Evolutionary conservation across 106 monocot genomes (phyloP).

Genomic region (Dioscorea alata): DNA sequence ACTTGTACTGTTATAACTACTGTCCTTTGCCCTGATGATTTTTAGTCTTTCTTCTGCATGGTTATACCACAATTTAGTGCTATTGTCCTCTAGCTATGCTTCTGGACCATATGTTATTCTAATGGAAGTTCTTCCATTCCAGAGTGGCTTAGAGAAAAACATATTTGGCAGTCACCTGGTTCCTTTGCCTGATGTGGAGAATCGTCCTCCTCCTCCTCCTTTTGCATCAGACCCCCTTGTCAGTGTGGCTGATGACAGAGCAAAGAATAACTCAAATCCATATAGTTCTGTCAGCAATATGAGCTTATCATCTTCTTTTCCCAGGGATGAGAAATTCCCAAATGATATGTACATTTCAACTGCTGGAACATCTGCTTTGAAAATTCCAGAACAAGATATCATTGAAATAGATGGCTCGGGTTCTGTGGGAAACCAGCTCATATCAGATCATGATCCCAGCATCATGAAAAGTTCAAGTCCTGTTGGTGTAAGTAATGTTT

Average conservation of each 20-base stretch:
- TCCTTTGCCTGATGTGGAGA: neutral
- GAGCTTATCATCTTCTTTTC: neutral
- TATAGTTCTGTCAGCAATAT: neutral
- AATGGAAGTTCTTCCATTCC: neutral
- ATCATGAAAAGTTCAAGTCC: neutral
- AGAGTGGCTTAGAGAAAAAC: slow-evolving; percentile 2
- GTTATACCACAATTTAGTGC: neutral
- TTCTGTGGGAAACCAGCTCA: slow-evolving; percentile 1
- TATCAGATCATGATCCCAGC: neutral
- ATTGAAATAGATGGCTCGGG: neutral
- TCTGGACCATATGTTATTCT: neutral
- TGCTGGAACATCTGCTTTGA: neutral
- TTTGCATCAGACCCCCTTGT: neutral
- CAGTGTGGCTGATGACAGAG: neutral
- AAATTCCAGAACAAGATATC: neutral
- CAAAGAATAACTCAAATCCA: too few species aligned
- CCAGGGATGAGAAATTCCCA: neutral
- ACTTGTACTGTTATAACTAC: neutral
- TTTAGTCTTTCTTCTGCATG: neutral
- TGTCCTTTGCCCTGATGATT: neutral
- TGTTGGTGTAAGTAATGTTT: neutral
- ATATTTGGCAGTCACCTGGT: slow-evolving; percentile 1
- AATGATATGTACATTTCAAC: neutral
- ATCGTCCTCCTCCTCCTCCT: neutral
- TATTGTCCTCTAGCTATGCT: neutral